Conservation (phyloP, 2,329 filamentous ascomycete genomes). For the Colletotrichum theobromicola region DNA sequence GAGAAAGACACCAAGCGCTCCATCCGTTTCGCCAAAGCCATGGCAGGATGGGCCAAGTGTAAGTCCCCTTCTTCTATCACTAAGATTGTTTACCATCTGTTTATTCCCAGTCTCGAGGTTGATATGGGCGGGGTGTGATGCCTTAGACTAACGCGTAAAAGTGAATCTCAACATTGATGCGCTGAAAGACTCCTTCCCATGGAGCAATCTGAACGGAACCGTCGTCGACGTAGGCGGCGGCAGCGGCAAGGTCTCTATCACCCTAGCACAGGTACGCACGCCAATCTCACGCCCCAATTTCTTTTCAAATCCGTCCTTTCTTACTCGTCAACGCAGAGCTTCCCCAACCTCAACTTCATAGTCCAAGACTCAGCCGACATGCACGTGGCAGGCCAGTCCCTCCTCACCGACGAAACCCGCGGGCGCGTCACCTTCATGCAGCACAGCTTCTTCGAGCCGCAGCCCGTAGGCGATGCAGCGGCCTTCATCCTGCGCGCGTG, state of each 20-base stretch:
- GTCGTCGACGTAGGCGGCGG: conserved; percentile 32
- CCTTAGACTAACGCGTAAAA: not conserved
- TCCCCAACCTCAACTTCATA: conserved; percentile 27
- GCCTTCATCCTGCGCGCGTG: conserved; percentile 30
- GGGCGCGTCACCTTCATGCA: conserved; percentile 24
- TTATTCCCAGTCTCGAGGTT: not conserved
- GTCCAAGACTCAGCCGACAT: conserved; percentile 28
- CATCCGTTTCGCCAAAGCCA: conserved; percentile 21
- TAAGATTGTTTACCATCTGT: not conserved
- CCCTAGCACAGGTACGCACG: not conserved
- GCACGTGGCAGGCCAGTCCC: conserved; percentile 22
- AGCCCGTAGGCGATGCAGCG: conserved; percentile 22
- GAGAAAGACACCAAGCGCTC: conserved; percentile 9
- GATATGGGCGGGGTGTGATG: not conserved
- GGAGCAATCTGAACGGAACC: conserved; percentile 21
- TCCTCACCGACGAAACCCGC: conserved; percentile 4
- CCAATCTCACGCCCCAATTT: not conserved
- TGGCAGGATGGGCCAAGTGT: conserved; percentile 14
- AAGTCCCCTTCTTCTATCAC: not conserved
- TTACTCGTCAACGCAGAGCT: not conserved
- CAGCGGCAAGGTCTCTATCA: conserved; percentile 23
- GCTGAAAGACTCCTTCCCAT: conserved; percentile 23
- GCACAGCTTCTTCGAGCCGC: conserved; percentile 30
- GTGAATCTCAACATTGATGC: conserved; percentile 15
- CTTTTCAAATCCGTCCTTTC: not conserved